A percentile compares a stretch with the other conserved stretches of the same genome.
These are phyloP conservation scores for Ophiostoma piceae DNA, from an alignment of 2,329 filamentous ascomycete species.

Conservation along the genomic window DNA sequence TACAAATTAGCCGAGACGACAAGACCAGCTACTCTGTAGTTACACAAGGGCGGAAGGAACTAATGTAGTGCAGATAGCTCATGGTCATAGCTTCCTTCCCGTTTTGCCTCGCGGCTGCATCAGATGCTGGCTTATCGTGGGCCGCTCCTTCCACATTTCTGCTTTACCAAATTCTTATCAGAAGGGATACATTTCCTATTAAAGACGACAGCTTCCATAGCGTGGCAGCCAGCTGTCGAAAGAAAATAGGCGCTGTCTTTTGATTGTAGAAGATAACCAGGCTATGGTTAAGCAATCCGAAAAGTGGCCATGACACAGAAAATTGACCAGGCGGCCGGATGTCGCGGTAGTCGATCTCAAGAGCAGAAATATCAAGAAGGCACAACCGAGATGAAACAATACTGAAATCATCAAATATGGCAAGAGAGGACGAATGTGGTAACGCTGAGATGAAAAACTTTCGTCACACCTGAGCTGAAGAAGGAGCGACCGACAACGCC, in stretches of 20 bases:
- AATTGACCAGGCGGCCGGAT: not conserved
- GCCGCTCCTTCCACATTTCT: not conserved
- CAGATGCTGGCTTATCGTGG: not conserved
- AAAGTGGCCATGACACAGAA: not conserved
- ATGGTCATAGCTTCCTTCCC: not conserved
- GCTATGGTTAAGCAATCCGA: not conserved
- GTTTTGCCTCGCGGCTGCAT: not conserved
- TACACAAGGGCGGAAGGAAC: too few species aligned
- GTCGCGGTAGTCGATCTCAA: not conserved
- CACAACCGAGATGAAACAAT: not conserved
- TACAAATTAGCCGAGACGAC: not conserved
- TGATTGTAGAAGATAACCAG: not conserved
- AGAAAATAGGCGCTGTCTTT: not conserved
- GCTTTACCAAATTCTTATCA: not conserved
- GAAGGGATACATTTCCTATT: not conserved
- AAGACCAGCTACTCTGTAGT: too few species aligned
- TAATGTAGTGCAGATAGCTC: not conserved
- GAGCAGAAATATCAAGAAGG: not conserved
- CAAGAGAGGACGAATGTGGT: not conserved
- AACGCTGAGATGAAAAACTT: not conserved
- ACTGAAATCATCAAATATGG: not conserved
- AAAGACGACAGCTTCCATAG: not conserved
- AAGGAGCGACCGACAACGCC: conserved; percentile 2
- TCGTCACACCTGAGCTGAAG: conserved; percentile 2
- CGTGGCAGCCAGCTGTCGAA: not conserved